Evolutionary conservation across 108 stramenopile species (phyloP), one percentile per base, ranked within the genome.

Genomic region (Cyclotella atomus): DNA sequence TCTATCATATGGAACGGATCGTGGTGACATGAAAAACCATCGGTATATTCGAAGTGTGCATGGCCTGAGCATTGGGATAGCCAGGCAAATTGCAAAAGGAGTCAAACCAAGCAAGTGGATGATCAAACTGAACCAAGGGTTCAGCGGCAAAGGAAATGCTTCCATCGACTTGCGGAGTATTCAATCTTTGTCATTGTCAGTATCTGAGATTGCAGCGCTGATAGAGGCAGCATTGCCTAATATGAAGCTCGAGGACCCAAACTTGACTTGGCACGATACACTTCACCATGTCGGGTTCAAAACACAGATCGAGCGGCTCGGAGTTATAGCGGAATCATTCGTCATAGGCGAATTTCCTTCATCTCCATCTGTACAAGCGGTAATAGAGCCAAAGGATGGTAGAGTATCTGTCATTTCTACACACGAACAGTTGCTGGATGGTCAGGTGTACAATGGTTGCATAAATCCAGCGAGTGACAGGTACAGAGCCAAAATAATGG

Each of bases 271-370:
- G 77, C 15, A 29, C 10, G 77, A 62, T 2, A 24, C n/a, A 14
- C 43, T 10, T 29, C 44, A 30, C 15, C 52, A 65, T 35, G 29
- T 60, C 46, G 77, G 77, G 5, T 78, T 65, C 63, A 49, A 59
- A 24, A 69, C 55, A 7, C 77, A 78, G 30, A 71, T 78, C 0
- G 23, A 21, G 36, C 62, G 77, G 12, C 36, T 78, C 5, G 77
- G 77, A 17, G 77, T 66, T 27, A 78, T 78, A 32, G 77, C 77
- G 44, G 77, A 78, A 65, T 63, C 38, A 57, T 78, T 78, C 46
- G 57, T 78, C 23, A 71, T 72, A 23, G 77, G 65, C 15, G 69
- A 71, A 16, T 70, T 72, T 65, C 62, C 63, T 33, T 56, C 71
- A 20, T 78, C 77, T 14, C 77, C 77, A 1, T 71, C 70, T 56